A percentile compares a stretch with the other conserved stretches of the same genome.
phyloP scores from a whole-genome alignment of 2,329 filamentous ascomycete genomes.

The Sclerotiophoma versabilis region DNA sequence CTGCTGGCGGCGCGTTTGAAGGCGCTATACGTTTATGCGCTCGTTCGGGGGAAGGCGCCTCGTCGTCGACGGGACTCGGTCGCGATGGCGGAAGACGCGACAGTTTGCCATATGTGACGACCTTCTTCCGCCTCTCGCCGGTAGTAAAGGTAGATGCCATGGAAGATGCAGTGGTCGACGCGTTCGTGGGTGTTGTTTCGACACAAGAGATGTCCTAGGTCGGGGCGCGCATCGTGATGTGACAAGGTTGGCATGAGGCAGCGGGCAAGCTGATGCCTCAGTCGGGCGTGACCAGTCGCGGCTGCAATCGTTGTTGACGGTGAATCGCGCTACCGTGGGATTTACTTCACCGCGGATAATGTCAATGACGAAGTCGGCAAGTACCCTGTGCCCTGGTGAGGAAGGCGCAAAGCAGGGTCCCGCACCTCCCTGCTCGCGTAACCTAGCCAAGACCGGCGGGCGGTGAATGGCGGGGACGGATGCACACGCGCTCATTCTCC shows the following conservation, averaged over 20 bases:
- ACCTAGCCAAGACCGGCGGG: slow-evolving; percentile 32
- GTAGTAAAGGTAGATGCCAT: slow-evolving; percentile 40
- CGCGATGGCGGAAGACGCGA: slow-evolving; percentile 35
- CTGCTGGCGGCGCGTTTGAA: slow-evolving; percentile 9
- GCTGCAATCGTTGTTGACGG: slow-evolving; percentile 11
- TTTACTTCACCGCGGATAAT: slow-evolving; percentile 17
- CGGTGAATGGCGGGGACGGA: slow-evolving; percentile 24
- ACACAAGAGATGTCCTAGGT: slow-evolving; percentile 18
- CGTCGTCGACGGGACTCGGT: slow-evolving; percentile 16
- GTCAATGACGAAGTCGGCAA: slow-evolving; percentile 33
- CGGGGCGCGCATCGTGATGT: slow-evolving; percentile 37
- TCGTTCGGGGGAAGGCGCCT: slow-evolving; percentile 43
- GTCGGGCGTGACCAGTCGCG: neutral
- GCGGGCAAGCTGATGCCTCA: neutral
- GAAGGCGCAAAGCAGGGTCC: slow-evolving; percentile 25
- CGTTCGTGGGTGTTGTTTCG: slow-evolving; percentile 10
- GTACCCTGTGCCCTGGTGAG: slow-evolving; percentile 18
- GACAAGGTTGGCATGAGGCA: slow-evolving; percentile 8
- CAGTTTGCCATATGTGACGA: slow-evolving; percentile 50
- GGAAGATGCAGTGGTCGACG: slow-evolving; percentile 30
- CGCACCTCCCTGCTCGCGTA: slow-evolving; percentile 2
- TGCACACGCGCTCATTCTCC: slow-evolving; percentile 15
- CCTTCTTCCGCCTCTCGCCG: slow-evolving; percentile 47
- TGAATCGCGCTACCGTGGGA: slow-evolving; percentile 10
- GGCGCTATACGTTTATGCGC: slow-evolving; percentile 33